Percentiles rank a stretch among this genome's conserved stretches.
Evolutionary conservation across 805 yeast genomes (phyloP).

Genomic region (Brettanomyces nanus): DNA sequence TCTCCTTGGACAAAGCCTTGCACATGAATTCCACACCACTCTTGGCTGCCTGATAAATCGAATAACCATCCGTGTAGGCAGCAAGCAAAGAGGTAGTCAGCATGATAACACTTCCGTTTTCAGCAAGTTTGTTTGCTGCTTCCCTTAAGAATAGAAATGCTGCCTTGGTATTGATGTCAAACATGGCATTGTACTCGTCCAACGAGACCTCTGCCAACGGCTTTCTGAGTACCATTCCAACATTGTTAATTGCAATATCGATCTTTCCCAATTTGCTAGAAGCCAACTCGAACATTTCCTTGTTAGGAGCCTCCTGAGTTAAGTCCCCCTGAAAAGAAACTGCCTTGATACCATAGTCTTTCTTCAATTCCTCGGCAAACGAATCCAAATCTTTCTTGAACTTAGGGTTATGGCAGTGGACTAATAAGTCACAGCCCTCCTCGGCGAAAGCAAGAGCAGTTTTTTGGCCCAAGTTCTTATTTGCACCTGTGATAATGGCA

Average conservation of each 20-base stretch:
- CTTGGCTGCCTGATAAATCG: constrained; percentile 49
- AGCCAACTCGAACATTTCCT: constrained; percentile 38
- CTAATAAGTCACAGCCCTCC: constrained; percentile 42
- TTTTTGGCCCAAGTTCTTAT: constrained; percentile 14
- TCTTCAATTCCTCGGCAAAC: constrained; percentile 29
- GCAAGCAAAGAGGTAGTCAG: constrained; percentile 59
- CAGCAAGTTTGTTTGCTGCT: constrained; percentile 42
- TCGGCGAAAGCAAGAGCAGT: constrained; percentile 42
- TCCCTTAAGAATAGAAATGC: constrained; percentile 56
- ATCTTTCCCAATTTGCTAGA: constrained; percentile 37
- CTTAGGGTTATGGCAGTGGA: constrained; percentile 44
- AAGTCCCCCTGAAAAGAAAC: constrained; percentile 35
- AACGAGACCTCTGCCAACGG: constrained; percentile 44
- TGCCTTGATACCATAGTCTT: constrained; percentile 33
- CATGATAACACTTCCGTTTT: constrained; percentile 47
- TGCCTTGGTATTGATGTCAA: constrained; percentile 44
- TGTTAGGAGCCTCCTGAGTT: constrained; percentile 32
- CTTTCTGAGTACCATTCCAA: constrained; percentile 61
- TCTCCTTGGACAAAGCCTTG: constrained; percentile 49
- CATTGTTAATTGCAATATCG: constrained; percentile 61
- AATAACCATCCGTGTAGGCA: constrained; percentile 50
- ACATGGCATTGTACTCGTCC: constrained; percentile 48
- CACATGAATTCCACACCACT: constrained; percentile 46
- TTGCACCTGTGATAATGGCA: constrained; percentile 15
- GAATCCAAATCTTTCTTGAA: constrained; percentile 30